Evolutionary conservation across 306 rosid genomes (phyloP).

Genomic region (Dalbergia cochinchinensis): DNA sequence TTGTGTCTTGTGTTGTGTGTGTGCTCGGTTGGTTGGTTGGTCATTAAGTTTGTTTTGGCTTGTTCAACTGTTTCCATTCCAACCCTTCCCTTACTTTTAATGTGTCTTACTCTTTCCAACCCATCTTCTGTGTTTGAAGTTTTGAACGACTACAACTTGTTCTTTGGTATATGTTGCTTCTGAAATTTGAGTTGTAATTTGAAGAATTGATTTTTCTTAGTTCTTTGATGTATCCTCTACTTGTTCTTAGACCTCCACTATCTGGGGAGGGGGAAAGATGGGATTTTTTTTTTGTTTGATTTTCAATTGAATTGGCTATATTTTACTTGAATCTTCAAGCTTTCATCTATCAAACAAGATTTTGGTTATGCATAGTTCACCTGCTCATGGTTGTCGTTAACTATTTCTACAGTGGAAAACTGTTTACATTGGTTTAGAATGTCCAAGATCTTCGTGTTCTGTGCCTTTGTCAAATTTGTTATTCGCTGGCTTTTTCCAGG

Average conservation of each 20-base stretch:
- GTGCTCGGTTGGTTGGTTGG: not conserved
- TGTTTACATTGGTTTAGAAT: conserved; percentile 4
- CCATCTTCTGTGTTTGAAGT: not conserved
- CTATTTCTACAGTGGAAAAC: not conserved
- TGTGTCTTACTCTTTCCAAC: not conserved
- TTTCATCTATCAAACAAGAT: not conserved
- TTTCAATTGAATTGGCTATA: not conserved
- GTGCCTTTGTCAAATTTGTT: conserved; percentile 7
- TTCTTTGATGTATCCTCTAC: not conserved
- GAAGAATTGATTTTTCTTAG: conserved; percentile 12
- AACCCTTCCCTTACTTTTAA: not conserved
- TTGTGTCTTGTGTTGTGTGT: not conserved
- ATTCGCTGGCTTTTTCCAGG: conserved; percentile 9
- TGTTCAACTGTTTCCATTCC: conserved; percentile 9
- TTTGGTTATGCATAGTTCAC: conserved; percentile 34
- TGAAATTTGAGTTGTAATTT: conserved; percentile 22
- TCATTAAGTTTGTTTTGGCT: not conserved
- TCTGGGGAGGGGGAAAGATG: not conserved
- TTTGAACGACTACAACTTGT: not conserved
- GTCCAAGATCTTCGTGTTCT: not conserved
- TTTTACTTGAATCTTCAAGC: not conserved
- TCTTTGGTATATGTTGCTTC: conserved; percentile 15
- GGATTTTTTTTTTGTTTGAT: not conserved
- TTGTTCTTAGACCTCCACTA: not conserved
- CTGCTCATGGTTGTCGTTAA: conserved; percentile 24